Evolutionary conservation across 805 yeast species (phyloP), one percentile per base, ranked within the genome.

Genomic region (Starmerella bombicola): DNA sequence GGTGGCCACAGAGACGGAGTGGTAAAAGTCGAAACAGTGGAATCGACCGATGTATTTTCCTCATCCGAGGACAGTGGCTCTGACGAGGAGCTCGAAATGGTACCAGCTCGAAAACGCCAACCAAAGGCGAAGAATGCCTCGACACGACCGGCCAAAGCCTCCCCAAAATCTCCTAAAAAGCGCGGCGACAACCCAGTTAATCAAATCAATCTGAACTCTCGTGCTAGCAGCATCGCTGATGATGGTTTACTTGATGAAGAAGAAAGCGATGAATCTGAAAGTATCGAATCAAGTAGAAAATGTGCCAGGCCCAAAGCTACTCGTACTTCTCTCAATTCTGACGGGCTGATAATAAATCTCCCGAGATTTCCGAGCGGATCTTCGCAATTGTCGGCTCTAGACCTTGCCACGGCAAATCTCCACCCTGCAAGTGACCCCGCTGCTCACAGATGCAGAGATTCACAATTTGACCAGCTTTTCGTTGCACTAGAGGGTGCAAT

Each of bases 381-480:
- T 25, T 16, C 35, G 5, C 13, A 30, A 23, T 5, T 22, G 3
- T 34, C 39, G 3, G 23, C 16, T 15, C 33, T 35, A 2, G 47
- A 46, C 24, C 16, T 20, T 7, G 42, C 42, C 15, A 16, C 42
- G 6, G 41, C 43, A 0, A 33, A 28, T 3, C 33, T 47, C 13
- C 51, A 47, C 28, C 51, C 51, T 1, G 51, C 51, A 3, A 39
- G 43, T 15, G 46, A 46, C 6, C 69, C 70, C 3, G 64, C 66
- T 2, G 55, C 76, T 1, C 63, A 88, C 28, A 95, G 95, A 0
- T 85, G 96, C 42, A 69, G 98, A 40, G 96, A 84, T 48, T 70
- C 71, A 17, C 93, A 91, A 57, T 85, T 79, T 55, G 71, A 76
- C 8, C 71, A 76, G 41, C 64, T 91, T 4, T 82, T 76, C 57